phyloP scores from a whole-genome alignment of 257 asterid genomes.

The Nicotiana noctiflora region DNA sequence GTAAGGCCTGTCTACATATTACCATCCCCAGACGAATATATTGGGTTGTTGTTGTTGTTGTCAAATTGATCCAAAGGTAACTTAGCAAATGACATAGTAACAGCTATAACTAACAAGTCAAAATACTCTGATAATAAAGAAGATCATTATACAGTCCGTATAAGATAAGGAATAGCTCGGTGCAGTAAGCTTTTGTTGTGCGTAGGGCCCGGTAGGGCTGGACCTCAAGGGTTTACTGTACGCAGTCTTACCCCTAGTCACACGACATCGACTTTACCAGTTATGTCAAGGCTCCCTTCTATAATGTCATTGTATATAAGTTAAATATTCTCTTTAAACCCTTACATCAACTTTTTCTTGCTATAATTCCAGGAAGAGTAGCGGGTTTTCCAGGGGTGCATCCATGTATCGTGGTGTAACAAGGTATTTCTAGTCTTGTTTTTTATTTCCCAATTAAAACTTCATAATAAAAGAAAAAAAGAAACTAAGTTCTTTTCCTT shows the following conservation, averaged over 20 bases:
- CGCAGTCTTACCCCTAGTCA: no score
- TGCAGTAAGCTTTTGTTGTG: no score
- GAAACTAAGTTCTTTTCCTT: neutral
- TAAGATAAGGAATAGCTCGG: no score
- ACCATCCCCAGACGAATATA: no score
- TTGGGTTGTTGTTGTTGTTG: no score
- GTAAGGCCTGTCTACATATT: no score
- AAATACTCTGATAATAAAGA: neutral
- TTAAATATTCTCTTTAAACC: neutral
- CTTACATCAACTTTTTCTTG: neutral
- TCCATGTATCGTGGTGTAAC: conserved; percentile 93
- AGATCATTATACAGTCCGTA: neutral
- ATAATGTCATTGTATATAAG: neutral
- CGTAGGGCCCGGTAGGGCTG: no score
- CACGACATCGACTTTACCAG: no score
- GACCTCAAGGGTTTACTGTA: no score
- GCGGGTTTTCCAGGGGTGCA: conserved; percentile 92
- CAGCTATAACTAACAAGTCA: neutral
- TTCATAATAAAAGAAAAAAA: neutral
- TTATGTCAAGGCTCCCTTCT: no score
- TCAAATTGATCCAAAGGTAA: no score
- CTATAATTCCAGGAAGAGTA: conserved; percentile 54
- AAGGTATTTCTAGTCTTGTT: conserved; percentile 31
- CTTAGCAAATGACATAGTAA: neutral
- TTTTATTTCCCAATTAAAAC: neutral